A percentile compares a stretch with the other conserved stretches of the same genome.
phyloP scores from a whole-genome alignment of 2,329 filamentous ascomycete genomes.

The Hypomyces rosellus region DNA sequence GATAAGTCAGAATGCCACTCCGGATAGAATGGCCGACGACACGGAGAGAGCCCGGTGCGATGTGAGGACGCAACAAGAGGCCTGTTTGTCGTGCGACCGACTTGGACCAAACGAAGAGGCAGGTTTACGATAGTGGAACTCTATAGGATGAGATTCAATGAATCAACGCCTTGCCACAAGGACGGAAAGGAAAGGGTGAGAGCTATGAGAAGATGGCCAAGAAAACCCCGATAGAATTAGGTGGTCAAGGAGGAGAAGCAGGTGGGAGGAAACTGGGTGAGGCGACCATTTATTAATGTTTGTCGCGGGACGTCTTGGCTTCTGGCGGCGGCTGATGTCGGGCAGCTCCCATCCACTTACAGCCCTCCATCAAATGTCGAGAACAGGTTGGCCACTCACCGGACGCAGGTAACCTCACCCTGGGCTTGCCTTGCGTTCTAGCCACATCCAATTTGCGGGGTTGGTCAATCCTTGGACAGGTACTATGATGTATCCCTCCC shows the following conservation, averaged over 20 bases:
- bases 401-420: conserved; percentile 7
- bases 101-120: conserved; percentile 1
- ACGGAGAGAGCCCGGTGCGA: not conserved
- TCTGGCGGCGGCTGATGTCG: conserved; percentile 8
- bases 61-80: no score
- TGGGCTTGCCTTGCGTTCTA: no score
- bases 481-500: conserved; percentile 6
- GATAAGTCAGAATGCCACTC: no score
- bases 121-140: not conserved
- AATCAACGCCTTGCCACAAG: conserved; percentile 1
- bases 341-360: conserved; percentile 22
- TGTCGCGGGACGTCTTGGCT: conserved; percentile 2
- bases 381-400: conserved; percentile 4
- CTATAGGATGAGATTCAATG: conserved; percentile 4
- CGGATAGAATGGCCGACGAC: not conserved
- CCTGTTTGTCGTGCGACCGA: not conserved
- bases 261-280: not conserved
- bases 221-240: no score
- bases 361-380: conserved; percentile 22
- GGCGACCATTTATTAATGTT: conserved; percentile 7
- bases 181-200: not conserved
- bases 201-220: not conserved
- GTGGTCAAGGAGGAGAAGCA: not conserved
- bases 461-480: not conserved
- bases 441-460: conserved; percentile 10